phyloP scores from a whole-genome alignment of 1,284 basidiomycete genomes.

The Ustilago vetiveriae region DNA sequence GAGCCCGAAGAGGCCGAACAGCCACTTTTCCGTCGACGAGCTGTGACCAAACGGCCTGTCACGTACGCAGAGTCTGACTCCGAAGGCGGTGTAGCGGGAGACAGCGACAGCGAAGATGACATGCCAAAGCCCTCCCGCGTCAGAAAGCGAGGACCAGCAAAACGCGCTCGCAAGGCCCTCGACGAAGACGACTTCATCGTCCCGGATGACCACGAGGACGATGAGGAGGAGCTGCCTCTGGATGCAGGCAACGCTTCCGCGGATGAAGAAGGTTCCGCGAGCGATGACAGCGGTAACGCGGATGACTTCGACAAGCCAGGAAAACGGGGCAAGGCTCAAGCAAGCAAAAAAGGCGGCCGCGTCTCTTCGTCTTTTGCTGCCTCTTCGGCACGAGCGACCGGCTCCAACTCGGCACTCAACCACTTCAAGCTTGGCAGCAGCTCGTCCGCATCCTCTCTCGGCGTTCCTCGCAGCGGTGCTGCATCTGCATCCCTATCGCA shows the following conservation, averaged over 20 bases:
- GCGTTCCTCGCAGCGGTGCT: slow-evolving; percentile 10
- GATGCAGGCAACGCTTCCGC: slow-evolving; percentile 35
- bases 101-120: slow-evolving; percentile 39
- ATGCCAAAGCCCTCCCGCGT: slow-evolving; percentile 13
- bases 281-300: slow-evolving; percentile 25
- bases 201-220: slow-evolving; percentile 45
- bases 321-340: slow-evolving; percentile 12
- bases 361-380: slow-evolving; percentile 1
- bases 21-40: slow-evolving; percentile 45
- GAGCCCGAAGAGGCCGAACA: slow-evolving; percentile 38
- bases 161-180: slow-evolving; percentile 26
- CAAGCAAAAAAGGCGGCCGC: slow-evolving; percentile 3
- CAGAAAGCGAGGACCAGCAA: slow-evolving; percentile 20
- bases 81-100: slow-evolving; percentile 29
- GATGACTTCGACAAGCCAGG: slow-evolving; percentile 15
- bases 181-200: slow-evolving; percentile 60
- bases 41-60: slow-evolving; percentile 42
- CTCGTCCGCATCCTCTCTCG: slow-evolving; percentile 19
- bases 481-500: slow-evolving; percentile 70
- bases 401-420: slow-evolving; percentile 16
- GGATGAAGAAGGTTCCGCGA: slow-evolving; percentile 10
- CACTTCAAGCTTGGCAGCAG: slow-evolving; percentile 32
- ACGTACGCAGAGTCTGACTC: slow-evolving; percentile 56
- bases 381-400: slow-evolving; percentile 15
- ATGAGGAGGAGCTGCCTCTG: slow-evolving; percentile 27